These are phyloP conservation scores for Cryptococcus hybrid DNA, from an alignment of 1,284 basidiomycete genomes.

Conservation along the genomic window DNA sequence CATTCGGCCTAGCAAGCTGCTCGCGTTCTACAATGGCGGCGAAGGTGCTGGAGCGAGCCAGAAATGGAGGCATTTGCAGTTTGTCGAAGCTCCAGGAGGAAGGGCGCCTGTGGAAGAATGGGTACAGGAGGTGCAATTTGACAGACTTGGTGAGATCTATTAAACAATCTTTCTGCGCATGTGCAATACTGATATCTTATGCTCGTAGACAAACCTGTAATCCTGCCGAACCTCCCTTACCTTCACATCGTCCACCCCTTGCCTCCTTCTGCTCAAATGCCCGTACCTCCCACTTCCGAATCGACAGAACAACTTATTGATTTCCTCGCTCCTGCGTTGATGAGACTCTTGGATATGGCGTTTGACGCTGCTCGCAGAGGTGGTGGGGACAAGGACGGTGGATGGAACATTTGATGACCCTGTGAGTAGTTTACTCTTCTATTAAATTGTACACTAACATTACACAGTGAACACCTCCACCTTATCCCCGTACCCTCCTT, in stretches of 20 bases:
- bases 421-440: slow-evolving; percentile 37
- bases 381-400: slow-evolving; percentile 34
- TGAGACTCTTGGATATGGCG: slow-evolving; percentile 71
- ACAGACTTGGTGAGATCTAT: slow-evolving; percentile 57
- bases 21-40: slow-evolving; percentile 87
- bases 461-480: slow-evolving; percentile 66
- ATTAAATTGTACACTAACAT: neutral
- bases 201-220: slow-evolving; percentile 65
- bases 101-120: slow-evolving; percentile 72
- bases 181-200: neutral
- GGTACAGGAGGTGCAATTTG: slow-evolving; percentile 59
- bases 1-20: slow-evolving; percentile 55
- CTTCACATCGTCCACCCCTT: slow-evolving; percentile 67
- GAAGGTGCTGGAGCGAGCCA: slow-evolving; percentile 80
- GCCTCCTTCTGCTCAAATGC: slow-evolving; percentile 51
- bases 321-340: slow-evolving; percentile 62
- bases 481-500: slow-evolving; percentile 62
- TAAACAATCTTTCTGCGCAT: neutral
- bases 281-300: slow-evolving; percentile 53
- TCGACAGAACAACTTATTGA: slow-evolving; percentile 53
- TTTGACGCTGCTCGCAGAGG: slow-evolving; percentile 60
- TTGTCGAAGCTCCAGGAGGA: slow-evolving; percentile 61
- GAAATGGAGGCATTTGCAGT: slow-evolving; percentile 81
- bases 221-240: slow-evolving; percentile 66
- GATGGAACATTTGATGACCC: slow-evolving; percentile 79